These are phyloP conservation scores for Yamadazyma dushanensis DNA, from an alignment of 1,139 yeast species.

Conservation along the genomic window DNA sequence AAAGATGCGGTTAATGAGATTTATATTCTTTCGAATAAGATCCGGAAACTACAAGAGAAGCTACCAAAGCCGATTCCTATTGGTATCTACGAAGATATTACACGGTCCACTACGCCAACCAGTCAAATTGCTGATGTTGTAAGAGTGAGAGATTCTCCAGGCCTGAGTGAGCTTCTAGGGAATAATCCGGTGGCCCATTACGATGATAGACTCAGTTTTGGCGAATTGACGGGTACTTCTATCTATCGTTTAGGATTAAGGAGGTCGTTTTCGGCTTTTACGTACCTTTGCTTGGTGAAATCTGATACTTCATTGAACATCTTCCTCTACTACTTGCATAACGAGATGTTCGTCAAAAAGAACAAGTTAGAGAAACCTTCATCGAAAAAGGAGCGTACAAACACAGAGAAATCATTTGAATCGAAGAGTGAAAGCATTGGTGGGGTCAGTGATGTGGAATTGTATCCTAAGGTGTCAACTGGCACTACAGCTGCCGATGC, in stretches of 20 bases:
- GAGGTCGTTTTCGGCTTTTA: slow-evolving; percentile 33
- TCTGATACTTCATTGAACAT: slow-evolving; percentile 19
- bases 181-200: slow-evolving; percentile 12
- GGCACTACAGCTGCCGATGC: too few species aligned
- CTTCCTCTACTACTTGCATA: slow-evolving; percentile 1
- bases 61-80: slow-evolving; percentile 1
- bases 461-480: slow-evolving; percentile 6
- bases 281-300: slow-evolving; percentile 34
- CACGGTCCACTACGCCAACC: too few species aligned
- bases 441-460: slow-evolving; percentile 22
- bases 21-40: slow-evolving; percentile 7
- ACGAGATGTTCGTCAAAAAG: slow-evolving; percentile 4
- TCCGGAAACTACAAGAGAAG: slow-evolving; percentile 8
- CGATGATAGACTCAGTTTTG: slow-evolving; percentile 33
- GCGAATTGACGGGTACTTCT: slow-evolving; percentile 7
- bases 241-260: slow-evolving; percentile 9
- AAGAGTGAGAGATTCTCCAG: too few species aligned
- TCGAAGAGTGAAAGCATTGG: slow-evolving; percentile 16
- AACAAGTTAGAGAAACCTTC: slow-evolving; percentile 7
- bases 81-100: neutral
- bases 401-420: slow-evolving; percentile 4
- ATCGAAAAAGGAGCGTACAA: slow-evolving; percentile 2
- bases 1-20: slow-evolving; percentile 11
- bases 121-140: too few species aligned
- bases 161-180: slow-evolving; percentile 12